phyloP scores from a whole-genome alignment of 192 early-diverging fungal species.

The Backusella australiensis region DNA sequence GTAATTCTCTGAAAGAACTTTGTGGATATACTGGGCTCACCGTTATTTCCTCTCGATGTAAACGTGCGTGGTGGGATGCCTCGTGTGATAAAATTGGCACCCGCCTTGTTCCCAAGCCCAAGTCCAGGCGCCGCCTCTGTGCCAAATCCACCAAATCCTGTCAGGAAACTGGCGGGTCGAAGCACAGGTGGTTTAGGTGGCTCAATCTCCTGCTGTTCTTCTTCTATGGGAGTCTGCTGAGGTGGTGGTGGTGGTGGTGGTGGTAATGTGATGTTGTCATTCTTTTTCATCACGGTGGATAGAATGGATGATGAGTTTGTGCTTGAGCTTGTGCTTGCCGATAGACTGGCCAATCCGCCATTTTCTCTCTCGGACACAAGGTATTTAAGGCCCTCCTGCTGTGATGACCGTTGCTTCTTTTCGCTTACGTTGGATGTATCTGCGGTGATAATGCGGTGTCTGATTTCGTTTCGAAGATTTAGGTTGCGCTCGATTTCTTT shows the following conservation, averaged over 20 bases:
- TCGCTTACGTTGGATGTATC: slow-evolving; percentile 10
- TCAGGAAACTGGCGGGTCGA: slow-evolving; percentile 25
- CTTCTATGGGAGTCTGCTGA: neutral
- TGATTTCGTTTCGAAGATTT: slow-evolving; percentile 31
- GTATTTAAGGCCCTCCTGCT: slow-evolving; percentile 43
- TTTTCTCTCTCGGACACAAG: slow-evolving; percentile 37
- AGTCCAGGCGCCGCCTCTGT: neutral
- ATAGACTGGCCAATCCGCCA: slow-evolving; percentile 17
- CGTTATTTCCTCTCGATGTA: neutral
- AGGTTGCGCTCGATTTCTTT: slow-evolving; percentile 44
- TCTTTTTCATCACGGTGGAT: slow-evolving; percentile 9
- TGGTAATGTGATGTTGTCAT: neutral
- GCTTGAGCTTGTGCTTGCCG: slow-evolving; percentile 17
- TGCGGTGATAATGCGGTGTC: slow-evolving; percentile 36
- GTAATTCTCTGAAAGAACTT: slow-evolving; percentile 34
- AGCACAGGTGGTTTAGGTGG: slow-evolving; percentile 6
- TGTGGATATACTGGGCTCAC: slow-evolving; percentile 34
- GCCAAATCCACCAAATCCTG: slow-evolving; percentile 24
- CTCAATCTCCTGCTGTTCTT: neutral
- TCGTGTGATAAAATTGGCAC: slow-evolving; percentile 13
- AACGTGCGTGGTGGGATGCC: slow-evolving; percentile 14
- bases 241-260: neutral
- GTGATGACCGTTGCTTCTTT: slow-evolving; percentile 21
- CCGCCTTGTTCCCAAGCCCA: slow-evolving; percentile 3
- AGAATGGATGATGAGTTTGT: slow-evolving; percentile 27